A percentile compares a stretch with the other conserved stretches of the same genome.
Conservation (phyloP, 805 yeast species). For the Wickerhamomyces bovis region DNA sequence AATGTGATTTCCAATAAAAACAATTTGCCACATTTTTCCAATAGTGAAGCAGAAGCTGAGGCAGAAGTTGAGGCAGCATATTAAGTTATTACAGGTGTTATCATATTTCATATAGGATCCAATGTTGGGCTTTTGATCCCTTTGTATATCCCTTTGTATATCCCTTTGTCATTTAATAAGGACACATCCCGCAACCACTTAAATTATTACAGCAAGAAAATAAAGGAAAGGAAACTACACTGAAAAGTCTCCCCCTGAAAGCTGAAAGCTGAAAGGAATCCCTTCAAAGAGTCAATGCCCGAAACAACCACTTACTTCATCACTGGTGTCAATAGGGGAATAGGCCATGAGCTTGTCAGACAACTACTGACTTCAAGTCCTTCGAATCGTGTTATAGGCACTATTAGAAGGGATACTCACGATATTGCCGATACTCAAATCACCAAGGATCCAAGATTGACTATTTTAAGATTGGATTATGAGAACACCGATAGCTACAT, state of each 20-base stretch:
- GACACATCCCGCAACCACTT: too few relatives aligned
- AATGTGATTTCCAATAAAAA: too few relatives aligned
- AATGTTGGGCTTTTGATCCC: too few relatives aligned
- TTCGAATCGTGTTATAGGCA: conserved; percentile 21
- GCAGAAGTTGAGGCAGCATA: too few relatives aligned
- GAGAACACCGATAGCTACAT: conserved; percentile 10
- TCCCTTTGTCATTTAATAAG: background rate
- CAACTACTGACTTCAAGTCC: conserved; percentile 12
- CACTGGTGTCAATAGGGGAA: conserved; percentile 23
- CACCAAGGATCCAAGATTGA: conserved; percentile 19
- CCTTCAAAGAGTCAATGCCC: background rate
- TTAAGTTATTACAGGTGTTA: too few relatives aligned
- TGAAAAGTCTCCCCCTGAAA: too few relatives aligned
- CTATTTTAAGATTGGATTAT: conserved; percentile 18
- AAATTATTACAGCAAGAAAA: background rate
- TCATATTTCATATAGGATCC: too few relatives aligned
- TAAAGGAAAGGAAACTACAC: too few relatives aligned
- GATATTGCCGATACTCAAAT: conserved; percentile 11
- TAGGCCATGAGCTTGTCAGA: conserved; percentile 18
- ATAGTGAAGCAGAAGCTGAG: too few relatives aligned
- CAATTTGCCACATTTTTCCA: too few relatives aligned
- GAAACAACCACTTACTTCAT: conserved; percentile 20
- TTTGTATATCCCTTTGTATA: too few relatives aligned
- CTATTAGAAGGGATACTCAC: conserved; percentile 12
- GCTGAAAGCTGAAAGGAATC: too few relatives aligned